Evolutionary conservation across 1,284 basidiomycete genomes (phyloP), one percentile per base, ranked within the genome.

Genomic region (Vanrija humicola): DNA sequence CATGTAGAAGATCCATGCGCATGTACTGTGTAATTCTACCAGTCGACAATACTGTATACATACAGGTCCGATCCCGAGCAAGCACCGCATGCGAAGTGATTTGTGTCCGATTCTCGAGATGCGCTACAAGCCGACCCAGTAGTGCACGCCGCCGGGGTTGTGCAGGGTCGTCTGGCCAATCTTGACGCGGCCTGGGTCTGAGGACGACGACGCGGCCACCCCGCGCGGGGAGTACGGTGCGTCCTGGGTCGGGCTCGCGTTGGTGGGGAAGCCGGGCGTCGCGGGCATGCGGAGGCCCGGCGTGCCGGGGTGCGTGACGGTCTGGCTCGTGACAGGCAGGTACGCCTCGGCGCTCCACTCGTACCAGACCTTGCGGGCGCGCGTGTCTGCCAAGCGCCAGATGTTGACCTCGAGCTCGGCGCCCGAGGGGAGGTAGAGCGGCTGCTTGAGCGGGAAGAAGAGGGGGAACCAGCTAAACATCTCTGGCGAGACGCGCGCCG

Each of bases 391-490:
- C 55, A 97, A 77, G 28, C 96, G 85, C 95, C 96, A 99, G 50
- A 99, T 84, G 50, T 89, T 89, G 9, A 98, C 90, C 54, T 92
- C 88, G 16, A 99, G 79, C 74, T 98, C 95, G 23, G 89, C 87
- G 66, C 90, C 87, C 57, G 87, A 87, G 12, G 96, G 95, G 1
- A 98, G 82, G 72, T 97, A 98, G 7, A 99, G 77, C 1, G 95
- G 91, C 65, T 95, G 89, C 86, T 86, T 88, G 70, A 94, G 84
- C 1, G 95, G 95, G 77, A 99, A 96, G 79, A 92, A 97, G 34
- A 98, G 79, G 0, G 96, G 96, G 79, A 99, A 99, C 96, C 96
- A 99, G 67, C 90, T 95, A 58, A 98, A 81, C 95, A 98, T 98
- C 65, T 98, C 88, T 64, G 89, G 89, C 16, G 89, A 91, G 51